phyloP scores from a whole-genome alignment of 75 land plant species.

The Pinus taeda region DNA sequence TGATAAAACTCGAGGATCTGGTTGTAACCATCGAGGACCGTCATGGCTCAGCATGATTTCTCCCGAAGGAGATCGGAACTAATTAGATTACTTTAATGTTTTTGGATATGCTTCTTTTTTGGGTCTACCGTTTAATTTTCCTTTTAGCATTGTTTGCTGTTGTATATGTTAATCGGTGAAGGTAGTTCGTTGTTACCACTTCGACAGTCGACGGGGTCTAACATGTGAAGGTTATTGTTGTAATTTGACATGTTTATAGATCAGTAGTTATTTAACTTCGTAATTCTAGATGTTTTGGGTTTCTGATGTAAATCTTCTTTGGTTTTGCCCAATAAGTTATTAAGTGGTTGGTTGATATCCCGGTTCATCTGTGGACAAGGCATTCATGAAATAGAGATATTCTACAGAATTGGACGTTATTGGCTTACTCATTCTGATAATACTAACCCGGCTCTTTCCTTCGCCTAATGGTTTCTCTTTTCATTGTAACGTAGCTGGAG shows the following conservation, averaged over 20 bases:
- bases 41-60: not conserved
- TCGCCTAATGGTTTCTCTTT: not conserved
- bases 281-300: not conserved
- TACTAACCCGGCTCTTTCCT: not conserved
- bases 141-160: no score
- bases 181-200: not conserved
- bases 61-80: not conserved
- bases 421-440: not conserved
- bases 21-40: no score
- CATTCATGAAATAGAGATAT: not conserved
- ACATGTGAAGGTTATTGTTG: not conserved
- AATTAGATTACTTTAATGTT: not conserved
- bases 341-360: not conserved
- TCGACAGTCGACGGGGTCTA: not conserved
- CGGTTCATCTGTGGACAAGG: not conserved
- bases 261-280: no score
- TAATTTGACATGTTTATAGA: not conserved
- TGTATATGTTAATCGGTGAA: no score
- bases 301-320: not conserved
- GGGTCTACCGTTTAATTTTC: no score
- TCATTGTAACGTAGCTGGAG: conserved; percentile 64
- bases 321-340: not conserved
- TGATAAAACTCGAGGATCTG: not conserved
- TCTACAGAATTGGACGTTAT: not conserved
- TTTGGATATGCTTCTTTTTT: not conserved